Evolutionary conservation across 345 rosid genomes (phyloP).

Genomic region (Populus pruinosa): DNA sequence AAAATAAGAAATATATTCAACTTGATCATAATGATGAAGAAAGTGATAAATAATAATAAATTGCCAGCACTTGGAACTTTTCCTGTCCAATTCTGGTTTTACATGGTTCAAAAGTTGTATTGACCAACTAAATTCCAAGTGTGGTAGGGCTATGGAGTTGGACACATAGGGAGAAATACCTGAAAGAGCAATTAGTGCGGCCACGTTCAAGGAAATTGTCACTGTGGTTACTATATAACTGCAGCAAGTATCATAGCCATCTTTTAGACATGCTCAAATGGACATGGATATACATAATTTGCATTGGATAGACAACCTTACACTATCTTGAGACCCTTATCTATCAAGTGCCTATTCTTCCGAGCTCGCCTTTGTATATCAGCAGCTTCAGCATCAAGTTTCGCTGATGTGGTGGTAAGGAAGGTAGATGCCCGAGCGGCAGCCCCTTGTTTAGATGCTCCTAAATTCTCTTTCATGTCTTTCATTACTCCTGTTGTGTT

Average conservation of each 20-base stretch:
- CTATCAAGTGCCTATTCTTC: slow-evolving; percentile 47
- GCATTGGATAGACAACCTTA: slow-evolving; percentile 11
- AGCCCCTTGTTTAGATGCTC: slow-evolving; percentile 14
- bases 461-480: slow-evolving; percentile 39
- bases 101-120: not conserved
- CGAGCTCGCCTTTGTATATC: slow-evolving; percentile 42
- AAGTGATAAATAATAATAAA: not conserved
- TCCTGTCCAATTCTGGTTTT: not conserved
- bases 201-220: slow-evolving; percentile 45
- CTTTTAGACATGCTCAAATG: not conserved
- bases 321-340: slow-evolving; percentile 53
- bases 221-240: slow-evolving; percentile 48
- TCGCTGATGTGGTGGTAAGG: slow-evolving; percentile 43
- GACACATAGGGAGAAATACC: slow-evolving; percentile 28
- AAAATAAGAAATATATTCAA: slow-evolving; percentile 2
- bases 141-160: not conserved
- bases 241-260: slow-evolving; percentile 13
- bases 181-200: slow-evolving; percentile 42
- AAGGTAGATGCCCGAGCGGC: slow-evolving; percentile 24
- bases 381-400: slow-evolving; percentile 41
- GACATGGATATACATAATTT: not conserved
- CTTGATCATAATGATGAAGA: not conserved
- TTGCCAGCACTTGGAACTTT: not conserved
- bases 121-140: not conserved
- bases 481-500: slow-evolving; percentile 62